Conservation (phyloP, 495 filamentous ascomycete genomes). For the Xylaria flabelliformis region DNA sequence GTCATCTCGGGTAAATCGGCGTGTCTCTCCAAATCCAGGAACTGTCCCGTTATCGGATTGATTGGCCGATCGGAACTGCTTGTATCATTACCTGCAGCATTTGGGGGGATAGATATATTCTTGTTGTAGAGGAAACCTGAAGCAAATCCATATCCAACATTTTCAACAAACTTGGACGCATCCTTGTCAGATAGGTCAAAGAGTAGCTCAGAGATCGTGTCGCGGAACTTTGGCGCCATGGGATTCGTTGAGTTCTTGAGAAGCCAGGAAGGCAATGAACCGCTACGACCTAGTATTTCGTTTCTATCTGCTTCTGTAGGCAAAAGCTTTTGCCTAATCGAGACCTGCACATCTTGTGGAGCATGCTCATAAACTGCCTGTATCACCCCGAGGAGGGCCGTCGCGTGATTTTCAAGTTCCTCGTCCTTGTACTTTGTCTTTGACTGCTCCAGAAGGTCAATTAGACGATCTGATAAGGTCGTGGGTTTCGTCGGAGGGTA, state of each 20-base stretch:
- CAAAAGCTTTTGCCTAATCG: slow-evolving; percentile 72
- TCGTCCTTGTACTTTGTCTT: slow-evolving; percentile 64
- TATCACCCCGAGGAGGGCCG: slow-evolving; percentile 76
- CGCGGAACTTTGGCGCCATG: slow-evolving; percentile 69
- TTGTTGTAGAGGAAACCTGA: slow-evolving; percentile 86
- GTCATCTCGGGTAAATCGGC: slow-evolving; percentile 74
- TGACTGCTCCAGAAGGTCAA: slow-evolving; percentile 75
- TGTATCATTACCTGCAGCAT: slow-evolving; percentile 52
- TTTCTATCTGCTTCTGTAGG: slow-evolving; percentile 82
- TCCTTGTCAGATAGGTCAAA: slow-evolving; percentile 86
- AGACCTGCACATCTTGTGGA: slow-evolving; percentile 62
- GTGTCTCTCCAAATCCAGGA: slow-evolving; percentile 70
- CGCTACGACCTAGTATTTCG: slow-evolving; percentile 75
- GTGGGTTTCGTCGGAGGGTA: slow-evolving; percentile 72
- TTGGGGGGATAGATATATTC: slow-evolving; percentile 76
- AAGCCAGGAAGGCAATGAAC: slow-evolving; percentile 77
- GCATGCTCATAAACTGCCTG: slow-evolving; percentile 76
- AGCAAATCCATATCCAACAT: slow-evolving; percentile 91
- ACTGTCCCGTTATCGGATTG: slow-evolving; percentile 93
- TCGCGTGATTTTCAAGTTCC: slow-evolving; percentile 70
- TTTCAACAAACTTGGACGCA: slow-evolving; percentile 72
- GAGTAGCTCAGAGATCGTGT: slow-evolving; percentile 77
- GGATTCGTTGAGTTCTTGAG: slow-evolving; percentile 81
- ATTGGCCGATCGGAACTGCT: slow-evolving; percentile 49
- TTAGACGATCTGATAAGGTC: slow-evolving; percentile 68